Base-by-base conservation (phyloP, 1,139 yeast genomes). In the Suhomyces wounanorum region DNA sequence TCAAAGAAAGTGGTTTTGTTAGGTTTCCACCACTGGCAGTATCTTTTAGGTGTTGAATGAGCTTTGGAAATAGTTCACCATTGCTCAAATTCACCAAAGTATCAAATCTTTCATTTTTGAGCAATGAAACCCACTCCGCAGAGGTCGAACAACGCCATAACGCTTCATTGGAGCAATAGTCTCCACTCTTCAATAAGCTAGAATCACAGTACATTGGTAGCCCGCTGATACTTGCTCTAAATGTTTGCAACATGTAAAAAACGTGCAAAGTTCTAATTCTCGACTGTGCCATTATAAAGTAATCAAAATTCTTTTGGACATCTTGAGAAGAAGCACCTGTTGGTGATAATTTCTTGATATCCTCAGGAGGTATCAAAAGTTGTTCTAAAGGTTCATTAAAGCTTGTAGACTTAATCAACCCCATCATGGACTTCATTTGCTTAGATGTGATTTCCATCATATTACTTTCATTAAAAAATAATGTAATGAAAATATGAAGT, bases 221-320 rank as follows among this genome's bases (percentile, higher is more conserved):
- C n/a, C 87, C 92, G 55, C 84, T 81, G 54, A 87, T 75, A 2
- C 89, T 79, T 0, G 91, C 82, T 62, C 89, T 79, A 55, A 89
- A 70, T 35, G 87, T 85, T 49, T 90, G 85, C 17, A 91, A 75
- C 61, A 87, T 77, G 59, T 89, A 84, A 47, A 91, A 83, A 3
- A 87, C 86, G 60, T 89, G 95, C 61, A 92, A 81, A 0, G 97
- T 89, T 61, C 97, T 79, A 49, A 91, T 89, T 59, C 97, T 78
- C 39, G 94, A 84, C 69, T 92, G 97, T 0, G 91, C 88, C 63
- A 81, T 73, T 37, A 90, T 77, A 61, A 91, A 92, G 66, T 89
- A 89, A 50, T 86, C 84, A 73, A 84, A 88, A 60, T 84, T 83
- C 43, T 78, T 77, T 51, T 79, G 78, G 17, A 63, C 51, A n/a